Conservation (phyloP, 306 rosid genomes). For the Begonia loranthoides region DNA sequence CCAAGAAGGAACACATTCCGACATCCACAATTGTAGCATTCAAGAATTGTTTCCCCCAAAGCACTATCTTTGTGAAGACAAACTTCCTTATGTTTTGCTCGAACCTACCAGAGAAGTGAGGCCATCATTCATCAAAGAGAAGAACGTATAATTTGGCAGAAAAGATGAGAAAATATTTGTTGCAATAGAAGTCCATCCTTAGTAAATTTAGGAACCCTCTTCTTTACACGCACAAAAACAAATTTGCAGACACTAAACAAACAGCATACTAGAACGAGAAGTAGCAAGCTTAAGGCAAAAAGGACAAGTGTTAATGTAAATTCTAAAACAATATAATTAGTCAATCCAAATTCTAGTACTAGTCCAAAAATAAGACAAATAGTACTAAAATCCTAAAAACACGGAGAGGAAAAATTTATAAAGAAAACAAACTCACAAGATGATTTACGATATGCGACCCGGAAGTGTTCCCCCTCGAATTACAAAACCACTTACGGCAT, state of each 20-base stretch:
- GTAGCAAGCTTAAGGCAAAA: too few species aligned
- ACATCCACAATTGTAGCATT: constrained; percentile 98
- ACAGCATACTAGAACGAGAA: too few species aligned
- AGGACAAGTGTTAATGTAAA: too few species aligned
- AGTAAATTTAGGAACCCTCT: too few species aligned
- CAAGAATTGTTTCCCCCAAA: constrained; percentile 95
- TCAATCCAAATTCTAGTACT: too few species aligned
- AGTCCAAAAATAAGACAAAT: background rate
- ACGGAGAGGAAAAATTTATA: too few species aligned
- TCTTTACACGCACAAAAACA: too few species aligned
- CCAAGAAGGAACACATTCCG: constrained; percentile 98
- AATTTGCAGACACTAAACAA: too few species aligned
- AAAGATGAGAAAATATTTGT: too few species aligned
- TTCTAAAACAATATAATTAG: too few species aligned
- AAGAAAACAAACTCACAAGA: constrained; percentile 43
- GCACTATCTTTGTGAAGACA: constrained; percentile 99
- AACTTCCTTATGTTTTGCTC: constrained; percentile 98
- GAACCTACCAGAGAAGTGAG: constrained; percentile 45
- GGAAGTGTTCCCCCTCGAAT: constrained; percentile 92
- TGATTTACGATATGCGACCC: constrained; percentile 98
- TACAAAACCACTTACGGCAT: constrained; percentile 97
- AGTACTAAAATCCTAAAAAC: background rate
- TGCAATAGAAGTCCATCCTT: too few species aligned
- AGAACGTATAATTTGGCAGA: too few species aligned
- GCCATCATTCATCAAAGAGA: background rate